These are phyloP conservation scores for Guyanaporus albipodus DNA, from an alignment of 768 basidiomycete genomes.

Conservation along the genomic window DNA sequence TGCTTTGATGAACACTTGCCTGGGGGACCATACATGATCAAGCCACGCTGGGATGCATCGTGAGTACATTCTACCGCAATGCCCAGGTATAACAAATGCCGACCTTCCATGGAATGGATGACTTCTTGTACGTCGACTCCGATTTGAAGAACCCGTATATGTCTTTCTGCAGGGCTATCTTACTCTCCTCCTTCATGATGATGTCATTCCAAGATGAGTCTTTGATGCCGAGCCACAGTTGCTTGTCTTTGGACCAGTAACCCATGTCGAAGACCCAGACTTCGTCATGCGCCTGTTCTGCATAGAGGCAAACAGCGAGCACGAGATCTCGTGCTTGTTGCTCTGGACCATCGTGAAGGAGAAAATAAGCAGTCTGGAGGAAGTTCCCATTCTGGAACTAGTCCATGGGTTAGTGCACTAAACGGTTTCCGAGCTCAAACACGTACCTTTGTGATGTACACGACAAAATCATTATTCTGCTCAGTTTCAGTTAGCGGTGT, in stretches of 20 bases:
- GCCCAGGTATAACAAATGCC: background rate
- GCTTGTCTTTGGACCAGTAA: conserved; percentile 59
- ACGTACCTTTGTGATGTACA: conserved; percentile 50
- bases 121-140: conserved; percentile 64
- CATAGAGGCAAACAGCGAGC: conserved; percentile 48
- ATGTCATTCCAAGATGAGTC: conserved; percentile 72
- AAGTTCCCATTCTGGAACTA: conserved; percentile 31
- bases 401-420: background rate
- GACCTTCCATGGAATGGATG: conserved; percentile 84
- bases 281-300: conserved; percentile 56
- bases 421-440: background rate
- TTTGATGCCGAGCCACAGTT: conserved; percentile 59
- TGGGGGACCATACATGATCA: conserved; percentile 83
- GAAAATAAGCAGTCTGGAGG: conserved; percentile 36
- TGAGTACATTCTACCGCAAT: background rate
- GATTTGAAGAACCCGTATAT: conserved; percentile 78
- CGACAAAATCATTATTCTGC: conserved; percentile 53
- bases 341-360: conserved; percentile 61
- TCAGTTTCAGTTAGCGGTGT: conserved; percentile 2
- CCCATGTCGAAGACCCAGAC: conserved; percentile 77
- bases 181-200: conserved; percentile 66
- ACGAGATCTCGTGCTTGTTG: conserved; percentile 50
- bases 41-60: conserved; percentile 51
- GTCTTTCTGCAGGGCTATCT: conserved; percentile 65
- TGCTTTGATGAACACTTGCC: conserved; percentile 34